These are phyloP conservation scores for Drosera spatulata DNA, from an alignment of 179 eudicot species.

Conservation along the genomic window DNA sequence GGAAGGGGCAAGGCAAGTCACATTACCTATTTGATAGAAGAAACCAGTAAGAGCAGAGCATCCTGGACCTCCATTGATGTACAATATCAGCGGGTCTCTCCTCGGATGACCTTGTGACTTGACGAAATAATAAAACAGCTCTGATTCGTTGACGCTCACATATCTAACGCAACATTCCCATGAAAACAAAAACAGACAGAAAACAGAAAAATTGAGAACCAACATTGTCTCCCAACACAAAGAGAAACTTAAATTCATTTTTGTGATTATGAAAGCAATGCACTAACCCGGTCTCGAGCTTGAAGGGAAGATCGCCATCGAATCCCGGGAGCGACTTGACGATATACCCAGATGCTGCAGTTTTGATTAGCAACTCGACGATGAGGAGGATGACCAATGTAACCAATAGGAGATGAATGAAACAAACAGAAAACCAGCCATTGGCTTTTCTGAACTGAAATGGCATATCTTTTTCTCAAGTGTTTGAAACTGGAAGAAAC, in stretches of 20 bases:
- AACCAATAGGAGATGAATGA: too few relatives aligned
- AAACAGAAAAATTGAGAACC: background rate
- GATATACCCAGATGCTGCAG: constrained; percentile 3
- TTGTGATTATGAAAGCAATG: background rate
- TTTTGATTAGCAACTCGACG: too few relatives aligned
- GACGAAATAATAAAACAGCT: constrained; percentile 23
- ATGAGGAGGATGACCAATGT: too few relatives aligned
- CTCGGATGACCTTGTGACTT: background rate
- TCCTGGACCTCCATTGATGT: constrained; percentile 15
- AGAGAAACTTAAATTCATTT: too few relatives aligned
- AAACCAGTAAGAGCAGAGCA: constrained; percentile 8
- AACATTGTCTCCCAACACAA: too few relatives aligned
- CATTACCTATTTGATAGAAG: constrained; percentile 9
- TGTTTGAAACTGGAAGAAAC: too few relatives aligned
- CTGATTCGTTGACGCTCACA: constrained; percentile 20
- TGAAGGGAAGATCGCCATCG: constrained; percentile 29
- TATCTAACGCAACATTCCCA: constrained; percentile 10
- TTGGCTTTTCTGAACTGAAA: too few relatives aligned
- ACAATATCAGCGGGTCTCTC: constrained; percentile 13
- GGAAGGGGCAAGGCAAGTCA: background rate
- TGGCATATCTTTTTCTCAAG: too few relatives aligned
- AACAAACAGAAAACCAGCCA: too few relatives aligned
- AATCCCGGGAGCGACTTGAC: constrained; percentile 21
- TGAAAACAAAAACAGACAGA: background rate
- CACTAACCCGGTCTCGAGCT: constrained; percentile 28